phyloP scores from a whole-genome alignment of 805 yeast species.

The Starmerella sirachaensis region DNA sequence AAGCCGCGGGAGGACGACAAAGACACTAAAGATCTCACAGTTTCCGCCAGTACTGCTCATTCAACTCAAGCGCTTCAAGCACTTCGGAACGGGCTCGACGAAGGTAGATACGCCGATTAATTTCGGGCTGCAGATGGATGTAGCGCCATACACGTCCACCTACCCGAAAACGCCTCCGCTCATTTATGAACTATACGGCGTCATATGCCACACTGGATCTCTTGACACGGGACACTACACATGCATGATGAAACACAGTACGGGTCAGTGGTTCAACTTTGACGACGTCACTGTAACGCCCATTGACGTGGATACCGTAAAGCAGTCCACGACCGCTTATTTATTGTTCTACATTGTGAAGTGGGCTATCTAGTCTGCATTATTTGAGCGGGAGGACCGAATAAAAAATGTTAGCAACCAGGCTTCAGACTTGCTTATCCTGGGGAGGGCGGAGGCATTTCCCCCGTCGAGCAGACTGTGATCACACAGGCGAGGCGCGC shows the following conservation, averaged over 20 bases:
- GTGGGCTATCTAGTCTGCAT: conserved; percentile 30
- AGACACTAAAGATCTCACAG: conserved; percentile 54
- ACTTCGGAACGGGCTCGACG: conserved; percentile 33
- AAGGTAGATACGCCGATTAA: conserved; percentile 67
- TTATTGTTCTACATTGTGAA: conserved; percentile 39
- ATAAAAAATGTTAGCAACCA: no score
- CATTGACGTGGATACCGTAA: conserved; percentile 53
- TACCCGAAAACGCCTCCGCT: conserved; percentile 19
- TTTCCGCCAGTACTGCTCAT: conserved; percentile 69
- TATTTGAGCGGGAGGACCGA: no score
- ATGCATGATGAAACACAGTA: conserved; percentile 47
- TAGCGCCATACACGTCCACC: conserved; percentile 42
- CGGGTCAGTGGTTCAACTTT: conserved; percentile 62
- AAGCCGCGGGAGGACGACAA: conserved; percentile 51
- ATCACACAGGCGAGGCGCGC: no score
- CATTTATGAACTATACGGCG: conserved; percentile 74
- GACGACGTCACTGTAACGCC: conserved; percentile 77
- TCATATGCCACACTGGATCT: conserved; percentile 81
- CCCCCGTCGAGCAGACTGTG: no score
- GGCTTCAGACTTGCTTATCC: no score
- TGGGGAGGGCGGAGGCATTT: no score
- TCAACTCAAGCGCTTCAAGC: conserved; percentile 67
- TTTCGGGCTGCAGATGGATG: conserved; percentile 61
- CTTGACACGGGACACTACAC: conserved; percentile 94
- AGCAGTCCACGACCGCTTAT: conserved; percentile 58